Evolutionary conservation across 1,284 basidiomycete species (phyloP).

Genomic region (Rhodotorula glutinis): DNA sequence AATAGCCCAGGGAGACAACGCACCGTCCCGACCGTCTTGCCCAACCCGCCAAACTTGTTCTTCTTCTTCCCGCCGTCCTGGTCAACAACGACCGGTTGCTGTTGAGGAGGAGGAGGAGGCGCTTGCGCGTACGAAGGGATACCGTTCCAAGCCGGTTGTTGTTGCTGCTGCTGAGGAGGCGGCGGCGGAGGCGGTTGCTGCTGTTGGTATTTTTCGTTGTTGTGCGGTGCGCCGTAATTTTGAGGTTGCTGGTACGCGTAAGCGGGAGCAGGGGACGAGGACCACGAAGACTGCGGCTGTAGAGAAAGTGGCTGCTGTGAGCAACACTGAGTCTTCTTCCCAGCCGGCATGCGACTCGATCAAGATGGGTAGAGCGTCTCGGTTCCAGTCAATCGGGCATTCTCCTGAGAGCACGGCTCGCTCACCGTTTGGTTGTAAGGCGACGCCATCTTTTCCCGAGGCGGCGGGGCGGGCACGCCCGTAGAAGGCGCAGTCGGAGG

Average conservation of each 20-base stretch:
- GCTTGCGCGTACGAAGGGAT: background rate
- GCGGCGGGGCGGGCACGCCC: background rate
- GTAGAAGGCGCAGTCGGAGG: background rate
- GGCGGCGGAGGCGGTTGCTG: background rate
- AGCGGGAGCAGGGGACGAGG: background rate
- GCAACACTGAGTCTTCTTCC: too few species aligned
- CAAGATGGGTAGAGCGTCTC: too few species aligned
- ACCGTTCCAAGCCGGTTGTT: background rate
- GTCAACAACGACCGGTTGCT: background rate
- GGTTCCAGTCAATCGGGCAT: background rate
- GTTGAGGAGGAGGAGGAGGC: constrained; percentile 5
- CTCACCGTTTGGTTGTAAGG: background rate
- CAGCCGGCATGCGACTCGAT: too few species aligned
- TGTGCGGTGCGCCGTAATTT: background rate
- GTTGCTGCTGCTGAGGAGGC: background rate
- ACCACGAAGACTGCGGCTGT: background rate
- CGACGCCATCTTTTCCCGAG: too few species aligned
- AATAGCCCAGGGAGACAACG: background rate
- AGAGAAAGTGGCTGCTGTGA: too few species aligned
- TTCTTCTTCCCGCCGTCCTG: constrained; percentile 13
- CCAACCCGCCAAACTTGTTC: constrained; percentile 17
- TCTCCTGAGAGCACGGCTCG: background rate
- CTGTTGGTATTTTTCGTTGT: background rate
- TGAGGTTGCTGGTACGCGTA: constrained; percentile 33
- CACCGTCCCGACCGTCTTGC: constrained; percentile 14